Evolutionary conservation across 345 rosid species (phyloP).

Genomic region (Pelargonium nanum): DNA sequence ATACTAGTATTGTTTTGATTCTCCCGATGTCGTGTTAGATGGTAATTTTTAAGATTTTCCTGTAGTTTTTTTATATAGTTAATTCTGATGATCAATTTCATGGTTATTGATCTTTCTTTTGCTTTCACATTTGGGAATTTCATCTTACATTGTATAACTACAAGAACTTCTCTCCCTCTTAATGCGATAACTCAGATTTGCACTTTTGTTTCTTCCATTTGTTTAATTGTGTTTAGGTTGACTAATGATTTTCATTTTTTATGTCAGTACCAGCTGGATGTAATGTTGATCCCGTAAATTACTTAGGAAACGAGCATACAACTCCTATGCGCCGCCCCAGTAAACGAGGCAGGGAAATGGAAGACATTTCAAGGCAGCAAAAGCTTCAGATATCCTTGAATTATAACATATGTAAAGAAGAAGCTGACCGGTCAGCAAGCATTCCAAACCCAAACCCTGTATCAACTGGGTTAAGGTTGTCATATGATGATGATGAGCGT

Average conservation of each 20-base stretch:
- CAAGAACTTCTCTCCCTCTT: background rate
- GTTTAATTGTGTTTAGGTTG: background rate
- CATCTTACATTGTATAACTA: background rate
- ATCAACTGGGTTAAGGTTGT: slow-evolving; percentile 76
- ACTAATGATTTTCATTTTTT: slow-evolving; percentile 5
- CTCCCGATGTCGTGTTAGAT: no score
- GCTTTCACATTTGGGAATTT: background rate
- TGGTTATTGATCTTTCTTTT: background rate
- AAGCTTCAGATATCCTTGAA: slow-evolving; percentile 63
- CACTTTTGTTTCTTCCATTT: background rate
- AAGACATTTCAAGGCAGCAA: slow-evolving; percentile 46
- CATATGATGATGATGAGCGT: slow-evolving; percentile 68
- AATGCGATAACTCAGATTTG: background rate
- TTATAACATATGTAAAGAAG: slow-evolving; percentile 41
- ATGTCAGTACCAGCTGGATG: slow-evolving; percentile 52
- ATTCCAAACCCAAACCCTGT: slow-evolving; percentile 48
- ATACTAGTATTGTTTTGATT: no score
- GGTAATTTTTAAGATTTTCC: no score
- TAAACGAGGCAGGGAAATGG: slow-evolving; percentile 47
- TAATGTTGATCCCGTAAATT: slow-evolving; percentile 50
- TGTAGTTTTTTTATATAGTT: no score
- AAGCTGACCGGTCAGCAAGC: slow-evolving; percentile 38
- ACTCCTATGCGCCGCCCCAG: slow-evolving; percentile 38
- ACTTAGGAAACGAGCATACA: slow-evolving; percentile 47
- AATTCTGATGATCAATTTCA: background rate